Evolutionary conservation across 805 yeast species (phyloP), one percentile per base, ranked within the genome.

Genomic region (Kodamaea laetipori): DNA sequence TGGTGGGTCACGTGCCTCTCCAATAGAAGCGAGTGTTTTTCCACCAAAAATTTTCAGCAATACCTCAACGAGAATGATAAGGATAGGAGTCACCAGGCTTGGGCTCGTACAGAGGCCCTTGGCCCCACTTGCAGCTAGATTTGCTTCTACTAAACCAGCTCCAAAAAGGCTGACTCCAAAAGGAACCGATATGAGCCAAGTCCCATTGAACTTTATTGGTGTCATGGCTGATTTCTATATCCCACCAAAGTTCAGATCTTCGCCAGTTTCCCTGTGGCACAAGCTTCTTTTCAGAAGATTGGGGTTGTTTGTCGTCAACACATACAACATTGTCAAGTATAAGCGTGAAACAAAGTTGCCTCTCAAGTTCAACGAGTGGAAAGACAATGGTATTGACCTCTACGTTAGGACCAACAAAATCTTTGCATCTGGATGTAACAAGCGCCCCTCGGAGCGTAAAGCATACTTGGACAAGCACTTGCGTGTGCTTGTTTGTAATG

Each of bases 351-450:
- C 74, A 27, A 63, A 63, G 28, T 58, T 64, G 46, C 64, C 63
- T 19, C 78, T 81, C 28, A 58, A 76, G 44, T 84, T 81, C 62
- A 87, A 90, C 24, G 77, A 81, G 47, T 90, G 96, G 96, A 87
- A 86, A 62, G 92, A 89, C 63, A 76, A 75, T 23, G 95, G 95
- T 6, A 81, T 90, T 53, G 88, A 88, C 53, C 72, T 71, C 39
- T 90, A 81, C 61, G 85, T 84, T 21, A 78, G 78, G 45, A 84
- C 87, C n/a, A 89, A 90, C 66, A 81, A 82, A 56, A 82, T 89
- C 2, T 90, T 90, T 70, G 92, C 95, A 2, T 58, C 67, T 19
- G 71, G 68, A 1, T 70, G 75, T 55, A 61, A 59, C 43, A 54
- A 60, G 43, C 59, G 63, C 4, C 43, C 44, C 13, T 43, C 46